Evolutionary conservation across 1,284 basidiomycete species (phyloP).

Genomic region (Rhodotorula sp.): DNA sequence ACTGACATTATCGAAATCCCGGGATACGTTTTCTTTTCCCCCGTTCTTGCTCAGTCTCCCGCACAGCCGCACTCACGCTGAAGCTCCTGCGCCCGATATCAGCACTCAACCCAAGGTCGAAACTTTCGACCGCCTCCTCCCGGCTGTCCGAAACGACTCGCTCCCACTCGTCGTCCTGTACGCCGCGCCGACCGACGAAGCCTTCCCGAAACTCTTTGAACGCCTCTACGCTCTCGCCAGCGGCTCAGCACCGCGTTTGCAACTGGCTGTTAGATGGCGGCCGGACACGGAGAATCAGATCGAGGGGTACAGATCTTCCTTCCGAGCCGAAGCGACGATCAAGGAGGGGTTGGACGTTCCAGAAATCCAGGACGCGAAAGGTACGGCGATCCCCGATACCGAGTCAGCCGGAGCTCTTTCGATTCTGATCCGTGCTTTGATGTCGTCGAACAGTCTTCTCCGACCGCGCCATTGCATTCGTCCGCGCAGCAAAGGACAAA

Average conservation of each 20-base stretch:
- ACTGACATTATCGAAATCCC: not conserved
- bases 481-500: slow-evolving; percentile 61
- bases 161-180: slow-evolving; percentile 29
- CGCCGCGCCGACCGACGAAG: slow-evolving; percentile 20
- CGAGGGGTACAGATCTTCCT: slow-evolving; percentile 19
- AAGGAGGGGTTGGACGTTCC: not conserved
- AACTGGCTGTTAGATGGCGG: slow-evolving; percentile 21
- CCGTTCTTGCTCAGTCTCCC: no score
- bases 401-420: not conserved
- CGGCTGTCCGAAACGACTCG: slow-evolving; percentile 1
- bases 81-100: not conserved
- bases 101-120: not conserved
- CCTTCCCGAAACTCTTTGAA: slow-evolving; percentile 19
- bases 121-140: slow-evolving; percentile 17
- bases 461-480: slow-evolving; percentile 67
- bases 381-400: not conserved
- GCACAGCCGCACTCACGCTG: not conserved
- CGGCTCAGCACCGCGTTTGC: slow-evolving; percentile 11
- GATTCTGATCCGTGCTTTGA: not conserved
- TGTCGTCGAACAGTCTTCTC: slow-evolving; percentile 59
- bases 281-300: slow-evolving; percentile 50
- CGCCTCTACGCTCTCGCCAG: slow-evolving; percentile 11
- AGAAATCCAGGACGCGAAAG: not conserved
- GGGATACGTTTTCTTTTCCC: slow-evolving; percentile 4
- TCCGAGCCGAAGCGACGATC: slow-evolving; percentile 14